Evolutionary conservation across 495 filamentous ascomycete genomes (phyloP).

Genomic region (Jackrogersella multiformis): DNA sequence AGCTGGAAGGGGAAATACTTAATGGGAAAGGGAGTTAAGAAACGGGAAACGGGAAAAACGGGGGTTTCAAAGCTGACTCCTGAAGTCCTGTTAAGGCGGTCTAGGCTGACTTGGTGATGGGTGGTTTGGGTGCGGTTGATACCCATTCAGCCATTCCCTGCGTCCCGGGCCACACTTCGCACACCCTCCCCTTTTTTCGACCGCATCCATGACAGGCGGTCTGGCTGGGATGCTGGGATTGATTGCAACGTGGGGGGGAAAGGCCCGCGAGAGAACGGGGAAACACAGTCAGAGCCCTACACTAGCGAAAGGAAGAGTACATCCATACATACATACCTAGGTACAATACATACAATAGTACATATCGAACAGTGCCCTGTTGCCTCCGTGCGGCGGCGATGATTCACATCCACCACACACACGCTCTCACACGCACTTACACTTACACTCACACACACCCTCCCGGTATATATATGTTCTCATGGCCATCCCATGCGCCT

Average conservation of each 20-base stretch:
- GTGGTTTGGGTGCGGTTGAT: no score
- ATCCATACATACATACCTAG: no score
- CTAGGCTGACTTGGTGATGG: conserved; percentile 44
- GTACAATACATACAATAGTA: no score
- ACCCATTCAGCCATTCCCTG: conserved; percentile 29
- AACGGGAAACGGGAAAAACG: conserved; percentile 1
- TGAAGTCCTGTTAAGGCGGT: conserved; percentile 40
- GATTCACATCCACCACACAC: conserved; percentile 44
- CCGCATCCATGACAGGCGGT: conserved; percentile 49
- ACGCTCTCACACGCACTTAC: no score
- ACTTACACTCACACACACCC: conserved; percentile 14
- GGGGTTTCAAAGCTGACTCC: conserved; percentile 40
- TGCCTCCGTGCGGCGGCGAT: conserved; percentile 42
- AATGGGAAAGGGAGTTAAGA: conserved; percentile 14
- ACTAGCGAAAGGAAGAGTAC: no score
- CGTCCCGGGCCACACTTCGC: conserved; percentile 28
- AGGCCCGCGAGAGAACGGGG: conserved; percentile 25
- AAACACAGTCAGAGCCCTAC: no score
- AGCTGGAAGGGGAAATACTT: conserved; percentile 5
- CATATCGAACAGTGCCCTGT: conserved; percentile 23
- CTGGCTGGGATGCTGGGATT: conserved; percentile 46
- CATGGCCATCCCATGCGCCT: conserved; percentile 41
- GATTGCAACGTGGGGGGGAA: conserved; percentile 48
- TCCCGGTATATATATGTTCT: conserved; percentile 41
- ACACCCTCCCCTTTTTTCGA: conserved; percentile 36